Evolutionary conservation across 2,329 filamentous ascomycete species (phyloP).

Genomic region (Phoma herbarum): DNA sequence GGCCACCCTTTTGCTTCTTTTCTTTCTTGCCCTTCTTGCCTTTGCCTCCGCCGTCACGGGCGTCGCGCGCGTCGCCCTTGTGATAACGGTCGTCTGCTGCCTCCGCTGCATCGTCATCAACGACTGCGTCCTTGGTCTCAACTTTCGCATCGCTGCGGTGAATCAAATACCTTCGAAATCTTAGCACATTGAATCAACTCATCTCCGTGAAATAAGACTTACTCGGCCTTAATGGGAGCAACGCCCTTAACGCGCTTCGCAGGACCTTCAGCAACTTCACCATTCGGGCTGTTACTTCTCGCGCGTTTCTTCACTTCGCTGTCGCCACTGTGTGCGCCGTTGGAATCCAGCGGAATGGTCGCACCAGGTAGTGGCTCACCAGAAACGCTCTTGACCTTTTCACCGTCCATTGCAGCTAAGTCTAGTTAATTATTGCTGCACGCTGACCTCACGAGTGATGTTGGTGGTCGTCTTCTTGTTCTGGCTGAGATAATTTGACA

Average conservation of each 20-base stretch:
- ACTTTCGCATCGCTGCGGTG: constrained; percentile 38
- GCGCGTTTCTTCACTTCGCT: constrained; percentile 45
- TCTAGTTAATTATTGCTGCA: constrained; percentile 12
- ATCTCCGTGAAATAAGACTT: constrained; percentile 37
- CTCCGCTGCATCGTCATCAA: constrained; percentile 68
- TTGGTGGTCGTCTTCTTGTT: constrained; percentile 6
- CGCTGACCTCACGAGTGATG: constrained; percentile 12
- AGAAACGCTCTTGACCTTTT: constrained; percentile 20
- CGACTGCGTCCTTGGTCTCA: constrained; percentile 38
- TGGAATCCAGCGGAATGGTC: constrained; percentile 26
- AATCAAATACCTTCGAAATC: constrained; percentile 43
- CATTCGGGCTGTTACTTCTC: constrained; percentile 46
- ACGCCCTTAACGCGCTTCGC: constrained; percentile 60
- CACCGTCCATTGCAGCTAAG: constrained; percentile 25
- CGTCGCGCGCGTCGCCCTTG: constrained; percentile 49
- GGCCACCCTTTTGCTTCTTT: constrained; percentile 73
- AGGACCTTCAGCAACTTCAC: constrained; percentile 34
- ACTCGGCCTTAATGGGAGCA: constrained; percentile 79
- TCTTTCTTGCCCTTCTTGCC: constrained; percentile 58
- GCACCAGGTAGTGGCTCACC: constrained; percentile 24
- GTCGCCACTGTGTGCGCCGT: constrained; percentile 32
- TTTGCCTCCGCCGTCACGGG: constrained; percentile 51
- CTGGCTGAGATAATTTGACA: constrained; percentile 15
- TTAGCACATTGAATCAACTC: constrained; percentile 3
- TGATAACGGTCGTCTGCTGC: constrained; percentile 58